These are phyloP conservation scores for Microthlaspi erraticum DNA, from an alignment of 345 rosid species.

Conservation along the genomic window DNA sequence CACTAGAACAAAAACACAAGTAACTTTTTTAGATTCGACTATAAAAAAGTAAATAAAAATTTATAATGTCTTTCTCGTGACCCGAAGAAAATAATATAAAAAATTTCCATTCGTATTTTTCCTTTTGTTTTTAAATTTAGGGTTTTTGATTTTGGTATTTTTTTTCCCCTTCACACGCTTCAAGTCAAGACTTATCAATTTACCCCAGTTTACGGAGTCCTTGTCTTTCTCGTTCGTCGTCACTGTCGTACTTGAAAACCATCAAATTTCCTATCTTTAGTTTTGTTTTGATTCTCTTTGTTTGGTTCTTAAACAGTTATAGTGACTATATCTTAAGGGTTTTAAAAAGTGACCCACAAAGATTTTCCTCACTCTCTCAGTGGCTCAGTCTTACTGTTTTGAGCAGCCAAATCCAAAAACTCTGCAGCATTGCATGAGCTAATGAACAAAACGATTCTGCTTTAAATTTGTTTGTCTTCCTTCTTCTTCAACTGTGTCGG, in stretches of 20 bases:
- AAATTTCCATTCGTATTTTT: not conserved
- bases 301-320: constrained; percentile 33
- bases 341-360: constrained; percentile 29
- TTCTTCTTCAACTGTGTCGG: constrained; percentile 39
- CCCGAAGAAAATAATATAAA: not conserved
- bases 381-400: constrained; percentile 28
- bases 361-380: constrained; percentile 23
- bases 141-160: constrained; percentile 23
- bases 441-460: constrained; percentile 36
- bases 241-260: constrained; percentile 44
- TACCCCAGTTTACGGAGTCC: constrained; percentile 23
- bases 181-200: constrained; percentile 6
- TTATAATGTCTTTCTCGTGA: constrained; percentile 26
- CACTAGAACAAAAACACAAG: not conserved
- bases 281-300: constrained; percentile 43
- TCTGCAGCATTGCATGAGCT: constrained; percentile 29
- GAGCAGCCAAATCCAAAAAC: constrained; percentile 35
- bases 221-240: constrained; percentile 38
- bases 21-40: constrained; percentile 36
- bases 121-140: not conserved
- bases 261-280: constrained; percentile 1
- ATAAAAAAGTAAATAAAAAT: constrained; percentile 11
- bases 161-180: constrained; percentile 43
- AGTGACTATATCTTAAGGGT: constrained; percentile 26
- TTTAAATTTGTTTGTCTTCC: constrained; percentile 48